Conservation (phyloP, 257 asterid genomes). For the Rhazya stricta region DNA sequence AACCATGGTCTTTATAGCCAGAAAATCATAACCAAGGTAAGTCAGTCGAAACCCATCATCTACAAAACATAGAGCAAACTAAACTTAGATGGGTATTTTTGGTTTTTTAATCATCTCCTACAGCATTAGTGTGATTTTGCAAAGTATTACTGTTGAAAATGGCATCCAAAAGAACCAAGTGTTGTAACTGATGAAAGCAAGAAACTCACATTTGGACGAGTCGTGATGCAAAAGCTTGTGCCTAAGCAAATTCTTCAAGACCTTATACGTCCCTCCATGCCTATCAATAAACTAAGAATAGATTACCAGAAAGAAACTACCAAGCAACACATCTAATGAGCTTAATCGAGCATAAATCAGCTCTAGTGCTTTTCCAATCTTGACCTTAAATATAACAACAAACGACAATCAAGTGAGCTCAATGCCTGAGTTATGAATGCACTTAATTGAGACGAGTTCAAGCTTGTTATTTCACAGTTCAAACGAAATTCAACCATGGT, state of each 20-base stretch:
- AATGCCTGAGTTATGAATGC: not conserved
- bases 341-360: not conserved
- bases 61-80: conserved; percentile 20
- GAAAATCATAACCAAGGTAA: conserved; percentile 95
- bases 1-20: conserved; percentile 87
- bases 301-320: not conserved
- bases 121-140: not conserved
- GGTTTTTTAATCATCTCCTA: not conserved
- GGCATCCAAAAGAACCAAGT: not conserved
- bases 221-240: conserved; percentile 95
- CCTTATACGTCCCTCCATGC: conserved; percentile 97
- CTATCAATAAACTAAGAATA: conserved; percentile 24
- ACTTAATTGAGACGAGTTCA: not conserved
- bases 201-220: conserved; percentile 80
- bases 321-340: not conserved
- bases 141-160: not conserved
- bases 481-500: not conserved
- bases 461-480: not conserved
- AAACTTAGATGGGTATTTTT: not conserved
- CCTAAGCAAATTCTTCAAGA: conserved; percentile 89
- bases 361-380: not conserved
- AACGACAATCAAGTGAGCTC: too few relatives aligned
- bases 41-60: conserved; percentile 99
- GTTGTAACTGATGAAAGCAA: not conserved
- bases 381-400: too few relatives aligned